Percentiles rank a stretch among this genome's conserved stretches.
Conservation (phyloP, 2,329 filamentous ascomycete species). For the Fusarium torulosum region DNA sequence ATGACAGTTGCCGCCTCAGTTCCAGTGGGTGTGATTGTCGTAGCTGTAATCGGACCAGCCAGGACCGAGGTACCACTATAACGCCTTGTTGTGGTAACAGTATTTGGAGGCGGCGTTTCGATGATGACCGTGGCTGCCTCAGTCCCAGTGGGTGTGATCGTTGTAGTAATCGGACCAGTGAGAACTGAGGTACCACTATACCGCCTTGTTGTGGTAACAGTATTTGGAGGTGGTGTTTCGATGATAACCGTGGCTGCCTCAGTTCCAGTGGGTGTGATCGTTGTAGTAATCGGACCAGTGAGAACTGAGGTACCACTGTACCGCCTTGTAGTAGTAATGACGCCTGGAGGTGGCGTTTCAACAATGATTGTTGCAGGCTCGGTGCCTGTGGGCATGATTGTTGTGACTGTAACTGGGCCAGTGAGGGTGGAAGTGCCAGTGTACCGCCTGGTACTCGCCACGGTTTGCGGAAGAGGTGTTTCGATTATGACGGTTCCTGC, state of each 20-base stretch:
- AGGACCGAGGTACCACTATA: constrained; percentile 4
- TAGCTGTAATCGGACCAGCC: not conserved
- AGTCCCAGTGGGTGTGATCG: not conserved
- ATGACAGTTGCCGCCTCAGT: constrained; percentile 6
- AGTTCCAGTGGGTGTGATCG: not conserved
- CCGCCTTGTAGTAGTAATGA: constrained; percentile 1
- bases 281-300: constrained; percentile 1
- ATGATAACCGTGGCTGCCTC: constrained; percentile 2
- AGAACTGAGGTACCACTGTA: constrained; percentile 12
- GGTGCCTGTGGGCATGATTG: not conserved
- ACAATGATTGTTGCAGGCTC: constrained; percentile 2
- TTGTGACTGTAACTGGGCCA: constrained; percentile 3
- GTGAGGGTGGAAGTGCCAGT: constrained; percentile 5
- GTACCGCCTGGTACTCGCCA: constrained; percentile 6
- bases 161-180: constrained; percentile 1
- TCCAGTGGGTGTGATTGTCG: constrained; percentile 6
- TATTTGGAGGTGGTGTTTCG: not conserved
- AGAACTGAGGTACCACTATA: constrained; percentile 12
- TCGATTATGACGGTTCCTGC: not conserved
- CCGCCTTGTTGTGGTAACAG: not conserved
- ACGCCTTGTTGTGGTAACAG: constrained; percentile 2
- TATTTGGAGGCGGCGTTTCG: not conserved
- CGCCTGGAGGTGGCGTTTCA: not conserved
- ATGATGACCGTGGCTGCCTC: constrained; percentile 2
- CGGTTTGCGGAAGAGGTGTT: not conserved